Evolutionary conservation across 192 early-diverging fungal genomes (phyloP), one percentile per base, ranked within the genome.

Genomic region (Coemansia sp.): DNA sequence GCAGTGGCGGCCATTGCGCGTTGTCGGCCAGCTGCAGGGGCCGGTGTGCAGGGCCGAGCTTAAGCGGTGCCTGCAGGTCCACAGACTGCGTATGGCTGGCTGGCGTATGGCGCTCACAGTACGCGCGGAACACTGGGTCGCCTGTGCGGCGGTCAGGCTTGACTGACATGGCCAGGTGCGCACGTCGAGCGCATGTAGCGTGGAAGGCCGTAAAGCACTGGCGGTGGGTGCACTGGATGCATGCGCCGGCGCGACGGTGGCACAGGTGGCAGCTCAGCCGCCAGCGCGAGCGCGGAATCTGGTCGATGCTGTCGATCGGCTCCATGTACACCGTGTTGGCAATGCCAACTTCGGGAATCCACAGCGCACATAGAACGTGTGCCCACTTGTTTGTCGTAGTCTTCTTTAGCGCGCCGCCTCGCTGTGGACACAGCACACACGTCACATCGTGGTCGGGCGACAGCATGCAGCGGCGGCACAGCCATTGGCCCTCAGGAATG

Each of bases 401-500:
- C 73, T 97, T 92, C 56, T 99, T 99, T 65, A 98, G 95, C 0
- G 97, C 97, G 1, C 96, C 96, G 25, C 91, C 93, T 62, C 90
- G 87, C 49, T 91, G 89, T 35, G 95, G 95, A 71, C 97, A 99
- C 54, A 99, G 87, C 19, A 97, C 66, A 70, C 97, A 99, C 8
- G 88, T 72, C 10, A 94, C 92, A 50, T 90, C 88, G 57, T 84
- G 86, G 50, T 96, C 95, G 1, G 97, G 97, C 27, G 91, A 90
- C 47, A 98, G 78, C 92, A 97, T 98, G 82, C 97, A 99, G 58
- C 91, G 92, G 21, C 97, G 87, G 65, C 97, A 99, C 24, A 99
- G 83, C 97, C 97, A 99, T 74, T 97, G 96, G 10, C 96, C 97
- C 83, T 99, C 97, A 9, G 97, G 97, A 55, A 99, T 97, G 72